phyloP scores from a whole-genome alignment of 345 rosid genomes.

The Salix caprea region DNA sequence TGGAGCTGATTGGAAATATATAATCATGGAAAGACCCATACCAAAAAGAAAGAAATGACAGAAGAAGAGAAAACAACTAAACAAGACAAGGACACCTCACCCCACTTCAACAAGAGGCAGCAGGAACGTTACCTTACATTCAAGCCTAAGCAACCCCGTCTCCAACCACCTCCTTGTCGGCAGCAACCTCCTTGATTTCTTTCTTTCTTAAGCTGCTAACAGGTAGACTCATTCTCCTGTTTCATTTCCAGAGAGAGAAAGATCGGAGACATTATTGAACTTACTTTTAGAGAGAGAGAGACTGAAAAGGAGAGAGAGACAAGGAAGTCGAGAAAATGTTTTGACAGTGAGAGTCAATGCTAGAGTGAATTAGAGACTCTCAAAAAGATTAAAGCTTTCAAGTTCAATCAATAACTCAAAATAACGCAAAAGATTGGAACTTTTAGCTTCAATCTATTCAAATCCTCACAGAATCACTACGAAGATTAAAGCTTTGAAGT shows the following conservation, averaged over 20 bases:
- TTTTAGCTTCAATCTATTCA: background rate
- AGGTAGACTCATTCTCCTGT: background rate
- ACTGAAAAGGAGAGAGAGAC: background rate
- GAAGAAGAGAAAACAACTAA: background rate
- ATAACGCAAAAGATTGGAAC: background rate
- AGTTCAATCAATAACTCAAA: background rate
- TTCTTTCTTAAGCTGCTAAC: background rate
- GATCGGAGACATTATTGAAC: background rate
- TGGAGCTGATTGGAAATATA: background rate
- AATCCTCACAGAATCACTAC: background rate
- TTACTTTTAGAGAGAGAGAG: background rate
- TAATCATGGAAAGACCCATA: background rate
- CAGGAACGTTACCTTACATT: conserved; percentile 20
- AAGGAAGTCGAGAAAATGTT: background rate
- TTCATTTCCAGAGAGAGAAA: background rate
- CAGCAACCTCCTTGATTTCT: background rate
- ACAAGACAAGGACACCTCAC: conserved; percentile 23
- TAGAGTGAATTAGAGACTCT: background rate
- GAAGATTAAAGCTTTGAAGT: background rate
- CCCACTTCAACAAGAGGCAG: conserved; percentile 19
- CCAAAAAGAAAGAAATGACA: background rate
- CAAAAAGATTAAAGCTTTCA: background rate
- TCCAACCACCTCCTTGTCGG: conserved; percentile 24
- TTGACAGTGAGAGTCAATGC: background rate
- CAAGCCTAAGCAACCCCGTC: conserved; percentile 25